Evolutionary conservation across 2,329 filamentous ascomycete genomes (phyloP), one percentile per base, ranked within the genome.

Genomic region (Claviceps sorghi): DNA sequence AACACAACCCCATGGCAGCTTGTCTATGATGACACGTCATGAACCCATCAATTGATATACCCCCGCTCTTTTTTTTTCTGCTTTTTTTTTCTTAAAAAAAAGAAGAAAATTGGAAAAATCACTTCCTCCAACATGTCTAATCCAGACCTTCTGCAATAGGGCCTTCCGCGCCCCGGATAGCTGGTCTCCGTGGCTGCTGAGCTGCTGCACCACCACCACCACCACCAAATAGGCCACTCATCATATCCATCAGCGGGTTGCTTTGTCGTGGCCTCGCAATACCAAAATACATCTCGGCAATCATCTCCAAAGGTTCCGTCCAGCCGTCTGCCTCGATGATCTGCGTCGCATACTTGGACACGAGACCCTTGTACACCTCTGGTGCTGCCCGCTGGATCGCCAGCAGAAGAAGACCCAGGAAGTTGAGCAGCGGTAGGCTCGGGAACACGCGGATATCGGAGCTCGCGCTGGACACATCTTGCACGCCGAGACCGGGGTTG

Each of bases 241-340:
- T 94, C 90, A 98, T 97, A 65, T 98, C 93, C 69, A 97, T 81
- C 67, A 98, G 73, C 3, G 90, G 90, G 67, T 97, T 97, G 57
- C 84, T 86, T 72, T 95, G 88, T 62, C 85, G 79, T 47, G 90
- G 91, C 64, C 89, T 84, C 71, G 83, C 80, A 65, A 98, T 94
- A 38, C 83, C 83, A 70, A 98, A 98, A 73, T 97, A 98, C 80
- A 95, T 90, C 72, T 98, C 91, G 48, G 86, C 91, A 61, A 98
- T 83, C 67, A 88, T 83, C 60, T 89, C 84, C 55, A 98, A 72
- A 26, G 88, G 78, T 64, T 88, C 89, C 36, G 82, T 80, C 91
- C 91, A 97, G 13, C 77, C 75, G 5, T 79, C 80, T 1, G 82
- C 74, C 60, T 97, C 91, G 61, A 82, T 82, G 54, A 97, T 77